Evolutionary conservation across 78 protist genomes (phyloP).

Genomic region (Protostelium mycophagum): DNA sequence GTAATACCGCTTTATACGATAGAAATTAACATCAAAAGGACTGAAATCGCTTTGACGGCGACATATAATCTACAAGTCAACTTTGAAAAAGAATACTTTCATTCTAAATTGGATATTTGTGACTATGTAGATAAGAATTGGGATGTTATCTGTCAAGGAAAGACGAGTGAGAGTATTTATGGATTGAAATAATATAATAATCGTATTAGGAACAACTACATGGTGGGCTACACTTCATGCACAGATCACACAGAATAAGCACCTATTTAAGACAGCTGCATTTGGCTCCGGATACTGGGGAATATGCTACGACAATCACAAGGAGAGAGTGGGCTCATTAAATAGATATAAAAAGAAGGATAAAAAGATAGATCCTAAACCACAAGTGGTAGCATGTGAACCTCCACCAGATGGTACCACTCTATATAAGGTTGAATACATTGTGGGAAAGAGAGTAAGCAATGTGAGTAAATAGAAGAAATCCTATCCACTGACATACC

Average conservation of each 20-base stretch:
- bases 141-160: background rate
- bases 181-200: too few species aligned
- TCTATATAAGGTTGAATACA: background rate
- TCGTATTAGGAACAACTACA: background rate
- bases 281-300: background rate
- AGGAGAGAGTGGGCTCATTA: background rate
- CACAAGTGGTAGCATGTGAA: background rate
- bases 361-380: background rate
- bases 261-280: background rate
- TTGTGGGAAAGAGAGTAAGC: background rate
- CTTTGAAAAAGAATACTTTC: background rate
- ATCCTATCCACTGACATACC: background rate
- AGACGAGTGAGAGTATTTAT: constrained; percentile 2
- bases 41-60: background rate
- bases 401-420: background rate
- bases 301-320: background rate
- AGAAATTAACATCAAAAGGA: background rate
- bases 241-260: background rate
- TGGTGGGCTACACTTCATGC: background rate
- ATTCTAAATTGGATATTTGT: background rate
- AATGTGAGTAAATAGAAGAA: background rate
- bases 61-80: background rate
- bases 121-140: background rate
- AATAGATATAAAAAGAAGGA: background rate
- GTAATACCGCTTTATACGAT: background rate